Conservation (phyloP, 1,139 yeast species). For the Sugiyamaella paludigena region DNA sequence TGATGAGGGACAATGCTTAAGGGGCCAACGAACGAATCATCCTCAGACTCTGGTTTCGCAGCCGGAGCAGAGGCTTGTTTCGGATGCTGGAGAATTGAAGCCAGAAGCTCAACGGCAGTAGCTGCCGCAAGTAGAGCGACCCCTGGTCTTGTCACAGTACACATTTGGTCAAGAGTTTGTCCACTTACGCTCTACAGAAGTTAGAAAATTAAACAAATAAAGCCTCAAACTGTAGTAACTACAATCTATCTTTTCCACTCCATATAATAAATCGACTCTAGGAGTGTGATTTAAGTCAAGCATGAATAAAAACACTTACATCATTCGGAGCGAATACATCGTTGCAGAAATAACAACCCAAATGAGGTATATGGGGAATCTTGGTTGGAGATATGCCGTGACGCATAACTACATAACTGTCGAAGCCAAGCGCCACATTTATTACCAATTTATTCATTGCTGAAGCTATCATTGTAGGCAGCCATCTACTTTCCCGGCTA, state of each 20-base stretch:
- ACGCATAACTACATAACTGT: constrained; percentile 86
- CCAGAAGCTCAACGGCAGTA: constrained; percentile 77
- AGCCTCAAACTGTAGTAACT: too few relatives aligned
- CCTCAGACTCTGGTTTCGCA: constrained; percentile 20
- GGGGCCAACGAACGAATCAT: constrained; percentile 34
- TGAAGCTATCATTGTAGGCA: constrained; percentile 80
- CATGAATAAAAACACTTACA: constrained; percentile 13
- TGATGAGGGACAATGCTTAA: constrained; percentile 86
- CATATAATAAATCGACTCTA: too few relatives aligned
- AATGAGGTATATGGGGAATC: constrained; percentile 35
- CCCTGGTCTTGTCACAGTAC: constrained; percentile 97
- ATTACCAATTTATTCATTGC: constrained; percentile 68
- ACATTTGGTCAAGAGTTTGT: constrained; percentile 93
- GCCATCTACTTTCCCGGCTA: constrained; percentile 93
- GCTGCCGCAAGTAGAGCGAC: constrained; percentile 87
- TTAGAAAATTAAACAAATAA: background rate
- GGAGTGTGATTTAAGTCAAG: too few relatives aligned
- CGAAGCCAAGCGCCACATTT: constrained; percentile 94
- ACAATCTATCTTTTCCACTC: too few relatives aligned
- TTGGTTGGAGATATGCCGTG: constrained; percentile 57
- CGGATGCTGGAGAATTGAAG: constrained; percentile 71
- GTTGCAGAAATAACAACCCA: constrained; percentile 95
- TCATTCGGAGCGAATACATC: constrained; percentile 94
- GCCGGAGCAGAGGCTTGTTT: constrained; percentile 49
- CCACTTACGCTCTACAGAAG: constrained; percentile 56